These are phyloP conservation scores for Auriscalpium orientale DNA, from an alignment of 768 basidiomycete genomes.

Conservation along the genomic window DNA sequence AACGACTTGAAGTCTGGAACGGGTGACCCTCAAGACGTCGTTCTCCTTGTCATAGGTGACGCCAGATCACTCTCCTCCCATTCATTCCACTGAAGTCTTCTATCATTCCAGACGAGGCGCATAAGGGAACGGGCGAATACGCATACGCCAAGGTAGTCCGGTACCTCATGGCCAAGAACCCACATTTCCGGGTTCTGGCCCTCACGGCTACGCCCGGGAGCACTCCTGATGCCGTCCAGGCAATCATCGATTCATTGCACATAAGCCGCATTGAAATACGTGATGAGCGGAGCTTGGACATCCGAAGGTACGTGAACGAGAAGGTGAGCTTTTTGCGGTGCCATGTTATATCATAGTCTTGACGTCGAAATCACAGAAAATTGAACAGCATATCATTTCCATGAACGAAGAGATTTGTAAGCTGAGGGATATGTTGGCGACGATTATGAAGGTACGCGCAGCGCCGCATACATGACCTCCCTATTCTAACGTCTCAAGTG, in stretches of 20 bases:
- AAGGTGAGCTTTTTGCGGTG: conserved; percentile 45
- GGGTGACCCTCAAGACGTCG: conserved; percentile 73
- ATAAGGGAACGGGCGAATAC: conserved; percentile 88
- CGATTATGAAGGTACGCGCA: conserved; percentile 62
- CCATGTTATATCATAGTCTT: neutral
- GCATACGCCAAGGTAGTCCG: conserved; percentile 87
- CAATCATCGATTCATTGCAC: conserved; percentile 85
- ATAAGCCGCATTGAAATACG: conserved; percentile 94
- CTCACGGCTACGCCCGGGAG: conserved; percentile 93
- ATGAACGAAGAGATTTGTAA: conserved; percentile 62
- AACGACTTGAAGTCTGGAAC: conserved; percentile 73
- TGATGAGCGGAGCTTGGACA: conserved; percentile 83
- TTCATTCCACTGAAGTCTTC: neutral
- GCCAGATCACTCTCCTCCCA: neutral
- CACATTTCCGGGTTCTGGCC: conserved; percentile 86
- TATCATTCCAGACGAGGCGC: conserved; percentile 72
- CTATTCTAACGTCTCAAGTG: neutral
- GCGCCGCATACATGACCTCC: neutral
- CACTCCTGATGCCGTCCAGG: conserved; percentile 81
- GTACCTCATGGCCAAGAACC: conserved; percentile 89
- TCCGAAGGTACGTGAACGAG: conserved; percentile 77
- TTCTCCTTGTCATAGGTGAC: conserved; percentile 83
- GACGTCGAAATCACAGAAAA: conserved; percentile 36
- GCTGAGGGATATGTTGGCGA: conserved; percentile 60
- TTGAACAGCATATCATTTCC: conserved; percentile 70